Evolutionary conservation across 306 rosid genomes (phyloP), one percentile per base, ranked within the genome.

Genomic region (Glycyrrhiza uralensis): DNA sequence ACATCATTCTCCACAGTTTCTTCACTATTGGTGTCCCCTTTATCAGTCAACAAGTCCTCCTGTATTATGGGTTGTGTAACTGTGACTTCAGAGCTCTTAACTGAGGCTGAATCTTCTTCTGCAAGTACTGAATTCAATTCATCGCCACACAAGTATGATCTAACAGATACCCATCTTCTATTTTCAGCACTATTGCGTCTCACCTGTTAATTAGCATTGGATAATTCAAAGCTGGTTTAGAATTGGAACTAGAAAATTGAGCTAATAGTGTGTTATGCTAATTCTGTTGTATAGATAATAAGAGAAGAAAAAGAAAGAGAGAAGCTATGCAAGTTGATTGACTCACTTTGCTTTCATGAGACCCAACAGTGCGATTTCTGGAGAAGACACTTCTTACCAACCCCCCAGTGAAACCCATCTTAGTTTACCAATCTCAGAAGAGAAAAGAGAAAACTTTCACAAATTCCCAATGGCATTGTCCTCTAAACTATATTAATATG

Each of bases 121-220:
- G 88, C 93, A 63, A 80, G 72, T 6, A 88, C 89, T 66, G 96
- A 93, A 75, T 84, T 87, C 80, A 84, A 78, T 60, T 93, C 96
- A 50, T 90, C 91, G 1, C 98, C 97, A 59, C 98, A 93, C n/a
- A 93, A 76, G 72, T 90, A 93, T 62, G 97, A 83, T 73, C 88
- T 93, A 35, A 90, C 93, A 11, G 92, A 83, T 59, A 80, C 68
- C 98, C 96, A 89, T 79, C 88, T 84, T 83, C 76, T 84, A 83
- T 81, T 84, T 65, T 88, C 93, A 39, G 46, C 81, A n/a, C 58
- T 36, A 79, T 84, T 83, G 57, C 83, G 85, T 66, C 78, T 88
- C 67, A 45, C 82, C 98, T 90, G 79, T 9, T 36, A 65, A 15
- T 9, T 36, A 65, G 19, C 67, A 61, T 12, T 36, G 11, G 5